Conservation (phyloP, 179 eudicot species). For the Beta lomatogona region DNA sequence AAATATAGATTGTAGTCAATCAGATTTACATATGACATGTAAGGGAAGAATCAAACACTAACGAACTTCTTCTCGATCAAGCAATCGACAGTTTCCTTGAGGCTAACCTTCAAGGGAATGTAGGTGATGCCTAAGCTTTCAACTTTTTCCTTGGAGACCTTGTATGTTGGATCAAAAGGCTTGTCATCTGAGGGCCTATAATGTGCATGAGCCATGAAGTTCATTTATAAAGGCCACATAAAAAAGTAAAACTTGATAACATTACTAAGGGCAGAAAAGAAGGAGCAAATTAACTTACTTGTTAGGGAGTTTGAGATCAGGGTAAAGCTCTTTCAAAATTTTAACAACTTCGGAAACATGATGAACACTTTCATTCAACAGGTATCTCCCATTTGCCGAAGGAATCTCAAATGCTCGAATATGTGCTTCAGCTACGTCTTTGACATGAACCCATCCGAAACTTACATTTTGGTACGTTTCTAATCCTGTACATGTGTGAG, state of each 20-base stretch:
- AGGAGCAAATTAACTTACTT: slow-evolving; percentile 29
- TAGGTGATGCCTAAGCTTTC: slow-evolving; percentile 49
- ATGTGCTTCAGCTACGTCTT: slow-evolving; percentile 49
- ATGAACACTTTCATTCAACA: slow-evolving; percentile 33
- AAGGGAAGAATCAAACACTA: slow-evolving; percentile 5
- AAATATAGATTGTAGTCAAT: neutral
- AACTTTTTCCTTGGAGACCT: slow-evolving; percentile 43
- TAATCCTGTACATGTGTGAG: slow-evolving; percentile 25
- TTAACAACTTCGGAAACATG: slow-evolving; percentile 31
- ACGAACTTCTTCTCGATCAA: slow-evolving; percentile 47
- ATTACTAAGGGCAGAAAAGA: neutral
- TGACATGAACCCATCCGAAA: slow-evolving; percentile 47
- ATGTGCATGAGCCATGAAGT: neutral
- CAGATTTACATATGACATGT: neutral
- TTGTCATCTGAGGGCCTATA: slow-evolving; percentile 49
- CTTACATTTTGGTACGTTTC: slow-evolving; percentile 31
- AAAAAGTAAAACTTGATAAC: too few species aligned
- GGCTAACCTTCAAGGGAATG: slow-evolving; percentile 38
- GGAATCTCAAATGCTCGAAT: slow-evolving; percentile 44
- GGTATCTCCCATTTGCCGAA: slow-evolving; percentile 46
- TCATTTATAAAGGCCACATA: neutral
- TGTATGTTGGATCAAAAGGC: slow-evolving; percentile 37
- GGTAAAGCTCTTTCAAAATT: slow-evolving; percentile 40
- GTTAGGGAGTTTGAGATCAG: slow-evolving; percentile 36
- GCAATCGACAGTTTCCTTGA: slow-evolving; percentile 52